Base-by-base conservation (phyloP, 2,329 filamentous ascomycete species). In the Phialophora expanda region DNA sequence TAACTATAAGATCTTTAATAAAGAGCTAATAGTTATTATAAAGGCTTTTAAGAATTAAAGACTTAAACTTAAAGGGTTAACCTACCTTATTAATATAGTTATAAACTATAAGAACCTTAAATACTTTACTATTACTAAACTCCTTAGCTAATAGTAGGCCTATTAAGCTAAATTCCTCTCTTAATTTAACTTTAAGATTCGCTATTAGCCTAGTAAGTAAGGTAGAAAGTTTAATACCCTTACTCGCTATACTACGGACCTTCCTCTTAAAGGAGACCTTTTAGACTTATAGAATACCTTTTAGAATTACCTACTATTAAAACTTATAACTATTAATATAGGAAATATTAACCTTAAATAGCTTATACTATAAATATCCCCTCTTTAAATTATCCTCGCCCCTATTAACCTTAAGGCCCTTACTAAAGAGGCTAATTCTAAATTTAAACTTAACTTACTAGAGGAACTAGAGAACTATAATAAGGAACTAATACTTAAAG, bases 351-450 rank as follows among this genome's bases (percentile, higher is more conserved):
- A 46, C n/a, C 12, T 46, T 14, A 20, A 46, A 12, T 7, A 46
- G n/a, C 41, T 46, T 14, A 46, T 14, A 46, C 41, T 46, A 12
- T 46, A 46, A 14, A 46, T 46, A 12, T 46, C n/a, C 12, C n/a
- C n/a, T 3, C 12, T 46, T 14, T 46, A 46, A 7, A 46, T 46
- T 46, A 46, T 46, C 12, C 41, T 46, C 12, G n/a, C 41, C 41
- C 7, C 41, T 46, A 46, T 46, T 46, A 46, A 46, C 41, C n/a
- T 46, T 46, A 46, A 46, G n/a, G 41, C 41, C n/a, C n/a, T 46
- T 46, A 46, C 41, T 12, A 46, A 46, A 46, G 41, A 46, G 41
- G n/a, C n/a, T 3, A 7, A 46, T 46, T 3, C n/a, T 20, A 20
- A 46, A 46, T 7, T 7, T 46, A 46, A 46, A 46, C 41, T 46